Evolutionary conservation across 768 basidiomycete species (phyloP), one percentile per base, ranked within the genome.

Genomic region (Boletus rubroflammeus): DNA sequence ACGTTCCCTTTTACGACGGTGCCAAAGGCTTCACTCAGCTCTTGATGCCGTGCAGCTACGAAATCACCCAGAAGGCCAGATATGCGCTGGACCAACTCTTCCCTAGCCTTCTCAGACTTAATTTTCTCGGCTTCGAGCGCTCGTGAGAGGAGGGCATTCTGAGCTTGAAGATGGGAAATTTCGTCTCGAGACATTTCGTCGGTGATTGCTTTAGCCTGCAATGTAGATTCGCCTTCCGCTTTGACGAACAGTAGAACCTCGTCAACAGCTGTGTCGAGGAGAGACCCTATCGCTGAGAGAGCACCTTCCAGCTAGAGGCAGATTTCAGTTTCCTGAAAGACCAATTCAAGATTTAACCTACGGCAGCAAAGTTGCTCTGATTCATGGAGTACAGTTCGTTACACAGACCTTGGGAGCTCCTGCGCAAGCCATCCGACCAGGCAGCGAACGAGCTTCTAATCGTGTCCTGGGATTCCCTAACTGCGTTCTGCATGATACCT

Each of bases 1-100:
- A 62, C 66, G 58, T 93, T 90, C 44, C 77, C 81, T 23, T 74
- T 73, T 35, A 80, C 76, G 25, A 90, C 72, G 39, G 71, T 66
- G 1, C 72, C 73, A 47, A 90, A 75, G 2, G 82, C 79, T 26
- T 82, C 80, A 38, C 79, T 77, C 49, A 93, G 72, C 19, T 81
- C 81, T 15, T 77, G 74, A 64, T 94, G 87, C 28, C 89, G 81
- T 44, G 85, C 79, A 40, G 79, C 71, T 29, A 85, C 78, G 67
- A 88, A 95, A 26, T 81, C 85, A 11, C 80, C 83, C 2, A 97
- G 72, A 59, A 94, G 75, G 4, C 76, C 75, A 1, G 89, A 87
- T 47, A 96, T 78, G 36, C 84, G 85, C 39, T 86, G 79, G n/a
- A 94, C 69, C 13, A 96, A 68, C 38, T 89, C 86, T 39, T 85